A percentile compares a stretch with the other conserved stretches of the same genome.
These are phyloP conservation scores for Myrmaecium sp. DNA, from an alignment of 2,329 filamentous ascomycete genomes.

Conservation along the genomic window DNA sequence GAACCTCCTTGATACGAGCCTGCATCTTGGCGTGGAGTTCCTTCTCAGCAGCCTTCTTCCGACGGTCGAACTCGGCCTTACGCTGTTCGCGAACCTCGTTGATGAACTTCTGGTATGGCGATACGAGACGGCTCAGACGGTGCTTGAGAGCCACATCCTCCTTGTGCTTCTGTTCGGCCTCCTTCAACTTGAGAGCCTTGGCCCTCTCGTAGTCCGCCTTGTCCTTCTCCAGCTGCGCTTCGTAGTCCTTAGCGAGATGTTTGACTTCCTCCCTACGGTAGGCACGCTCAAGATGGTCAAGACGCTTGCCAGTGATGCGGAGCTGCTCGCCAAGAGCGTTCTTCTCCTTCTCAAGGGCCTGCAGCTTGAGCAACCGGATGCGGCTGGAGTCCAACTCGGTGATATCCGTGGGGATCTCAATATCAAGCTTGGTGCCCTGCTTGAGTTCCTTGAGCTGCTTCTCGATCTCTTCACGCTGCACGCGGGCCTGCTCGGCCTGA, in stretches of 20 bases:
- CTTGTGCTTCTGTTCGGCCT: constrained; percentile 69
- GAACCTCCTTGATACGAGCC: constrained; percentile 71
- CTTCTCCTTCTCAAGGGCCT: constrained; percentile 95
- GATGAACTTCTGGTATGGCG: constrained; percentile 72
- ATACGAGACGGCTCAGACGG: constrained; percentile 69
- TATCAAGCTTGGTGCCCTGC: constrained; percentile 72
- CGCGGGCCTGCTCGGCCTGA: constrained; percentile 31
- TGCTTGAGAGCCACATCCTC: constrained; percentile 88
- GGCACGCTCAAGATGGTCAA: constrained; percentile 92
- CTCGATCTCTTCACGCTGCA: constrained; percentile 40
- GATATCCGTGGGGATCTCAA: constrained; percentile 66
- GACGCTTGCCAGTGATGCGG: constrained; percentile 80
- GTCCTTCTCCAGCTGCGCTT: constrained; percentile 63
- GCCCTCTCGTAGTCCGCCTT: constrained; percentile 61
- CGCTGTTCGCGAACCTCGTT: constrained; percentile 69
- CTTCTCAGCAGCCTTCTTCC: constrained; percentile 75
- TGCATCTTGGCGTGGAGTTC: constrained; percentile 88
- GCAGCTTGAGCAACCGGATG: constrained; percentile 85
- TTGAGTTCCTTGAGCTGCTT: constrained; percentile 93
- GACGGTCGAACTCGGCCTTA: constrained; percentile 90
- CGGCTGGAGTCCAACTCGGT: constrained; percentile 43
- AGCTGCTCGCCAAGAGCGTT: constrained; percentile 85
- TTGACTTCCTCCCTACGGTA: constrained; percentile 92
- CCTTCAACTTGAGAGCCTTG: constrained; percentile 61
- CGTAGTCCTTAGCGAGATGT: constrained; percentile 76